A percentile compares a stretch with the other conserved stretches of the same genome.
Evolutionary conservation across 2,329 filamentous ascomycete species (phyloP).

Genomic region (Colletotrichum sp.): DNA sequence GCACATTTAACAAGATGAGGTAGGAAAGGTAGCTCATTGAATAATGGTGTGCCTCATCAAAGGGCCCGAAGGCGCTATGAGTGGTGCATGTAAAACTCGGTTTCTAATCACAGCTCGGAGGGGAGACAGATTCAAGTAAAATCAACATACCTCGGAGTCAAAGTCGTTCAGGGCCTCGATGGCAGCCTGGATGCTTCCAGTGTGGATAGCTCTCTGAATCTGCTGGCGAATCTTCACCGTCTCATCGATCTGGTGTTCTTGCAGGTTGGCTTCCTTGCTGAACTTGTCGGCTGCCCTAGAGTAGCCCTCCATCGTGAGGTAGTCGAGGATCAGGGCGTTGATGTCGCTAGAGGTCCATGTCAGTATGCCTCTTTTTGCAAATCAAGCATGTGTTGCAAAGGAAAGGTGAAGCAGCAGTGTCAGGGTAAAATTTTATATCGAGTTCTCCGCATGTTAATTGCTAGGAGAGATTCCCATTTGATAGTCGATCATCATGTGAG

Average conservation of each 20-base stretch:
- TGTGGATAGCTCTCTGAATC: constrained; percentile 85
- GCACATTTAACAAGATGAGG: not conserved
- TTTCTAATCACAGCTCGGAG: constrained; percentile 83
- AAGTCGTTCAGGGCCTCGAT: constrained; percentile 89
- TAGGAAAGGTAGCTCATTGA: constrained; percentile 37
- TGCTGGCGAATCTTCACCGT: constrained; percentile 80
- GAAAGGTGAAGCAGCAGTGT: constrained; percentile 18
- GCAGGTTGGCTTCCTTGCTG: constrained; percentile 89
- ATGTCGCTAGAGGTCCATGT: constrained; percentile 73
- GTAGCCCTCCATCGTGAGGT: constrained; percentile 95
- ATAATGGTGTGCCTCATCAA: constrained; percentile 87
- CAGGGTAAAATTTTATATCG: constrained; percentile 77
- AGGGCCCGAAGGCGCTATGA: constrained; percentile 84
- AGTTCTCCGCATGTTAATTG: constrained; percentile 84
- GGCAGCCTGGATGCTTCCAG: constrained; percentile 83
- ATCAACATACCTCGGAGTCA: constrained; percentile 80
- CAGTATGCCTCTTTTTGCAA: constrained; percentile 24
- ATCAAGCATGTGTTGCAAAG: not conserved
- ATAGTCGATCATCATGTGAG: constrained; percentile 79
- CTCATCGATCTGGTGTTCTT: constrained; percentile 72
- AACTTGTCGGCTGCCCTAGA: constrained; percentile 92
- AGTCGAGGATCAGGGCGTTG: constrained; percentile 94
- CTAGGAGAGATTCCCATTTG: constrained; percentile 99
- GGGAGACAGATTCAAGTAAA: not conserved
- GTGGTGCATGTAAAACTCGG: constrained; percentile 98